These are phyloP conservation scores for Monosporascus sp. DNA, from an alignment of 2,329 filamentous ascomycete species.

Conservation along the genomic window DNA sequence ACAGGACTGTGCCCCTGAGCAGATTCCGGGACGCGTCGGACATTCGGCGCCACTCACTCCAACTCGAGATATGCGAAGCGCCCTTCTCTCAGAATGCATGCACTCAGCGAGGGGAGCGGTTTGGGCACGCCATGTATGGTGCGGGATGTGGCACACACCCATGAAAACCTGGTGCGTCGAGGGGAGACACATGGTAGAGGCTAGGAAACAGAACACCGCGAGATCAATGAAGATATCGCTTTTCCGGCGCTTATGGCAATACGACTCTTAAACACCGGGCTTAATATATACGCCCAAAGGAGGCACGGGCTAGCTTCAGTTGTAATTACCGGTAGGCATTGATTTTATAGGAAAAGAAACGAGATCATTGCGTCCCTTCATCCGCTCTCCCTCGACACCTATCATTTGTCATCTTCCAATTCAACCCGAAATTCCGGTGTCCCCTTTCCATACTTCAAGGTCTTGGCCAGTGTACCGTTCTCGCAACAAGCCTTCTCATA, in stretches of 20 bases:
- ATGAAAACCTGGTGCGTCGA: background rate
- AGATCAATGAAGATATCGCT: background rate
- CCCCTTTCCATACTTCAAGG: constrained; percentile 6
- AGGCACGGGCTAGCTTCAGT: too few species aligned
- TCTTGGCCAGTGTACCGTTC: constrained; percentile 1
- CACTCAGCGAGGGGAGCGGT: background rate
- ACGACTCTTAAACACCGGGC: too few species aligned
- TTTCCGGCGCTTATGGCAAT: background rate
- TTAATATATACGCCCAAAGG: too few species aligned
- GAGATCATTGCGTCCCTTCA: background rate
- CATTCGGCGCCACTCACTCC: constrained; percentile 12
- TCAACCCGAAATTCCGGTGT: background rate
- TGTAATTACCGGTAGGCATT: too few species aligned
- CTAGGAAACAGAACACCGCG: background rate
- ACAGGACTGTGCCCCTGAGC: constrained; percentile 6
- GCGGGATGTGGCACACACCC: background rate
- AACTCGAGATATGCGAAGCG: constrained; percentile 21
- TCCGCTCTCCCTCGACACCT: too few species aligned
- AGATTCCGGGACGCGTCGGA: constrained; percentile 6
- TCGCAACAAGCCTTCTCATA: constrained; percentile 20
- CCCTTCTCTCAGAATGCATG: background rate
- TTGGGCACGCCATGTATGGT: background rate
- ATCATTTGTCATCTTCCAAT: too few species aligned
- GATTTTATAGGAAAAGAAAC: too few species aligned
- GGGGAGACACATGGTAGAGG: background rate